Evolutionary conservation across 1,284 basidiomycete species (phyloP).

Genomic region (Albatrellus sp.): DNA sequence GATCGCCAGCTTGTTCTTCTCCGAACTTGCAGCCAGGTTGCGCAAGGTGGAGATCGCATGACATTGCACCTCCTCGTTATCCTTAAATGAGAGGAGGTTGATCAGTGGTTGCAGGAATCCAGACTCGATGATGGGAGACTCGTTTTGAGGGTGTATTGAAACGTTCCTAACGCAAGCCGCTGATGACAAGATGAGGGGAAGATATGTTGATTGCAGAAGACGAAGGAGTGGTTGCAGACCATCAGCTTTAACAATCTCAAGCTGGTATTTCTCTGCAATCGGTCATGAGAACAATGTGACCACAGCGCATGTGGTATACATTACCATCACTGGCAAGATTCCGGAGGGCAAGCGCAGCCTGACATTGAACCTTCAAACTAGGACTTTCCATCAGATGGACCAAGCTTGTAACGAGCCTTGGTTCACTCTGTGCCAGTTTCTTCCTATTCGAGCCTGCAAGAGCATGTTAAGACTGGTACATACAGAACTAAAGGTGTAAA

Average conservation of each 20-base stretch:
- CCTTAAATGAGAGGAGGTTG: constrained; percentile 92
- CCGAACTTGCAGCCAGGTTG: constrained; percentile 93
- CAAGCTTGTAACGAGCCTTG: constrained; percentile 89
- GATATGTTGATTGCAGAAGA: constrained; percentile 91
- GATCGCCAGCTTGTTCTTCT: constrained; percentile 98
- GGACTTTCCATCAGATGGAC: constrained; percentile 96
- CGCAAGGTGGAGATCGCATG: constrained; percentile 98
- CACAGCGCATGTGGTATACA: constrained; percentile 12
- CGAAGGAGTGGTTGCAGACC: constrained; percentile 89
- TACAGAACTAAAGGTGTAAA: not conserved
- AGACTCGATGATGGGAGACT: constrained; percentile 98
- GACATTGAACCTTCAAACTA: constrained; percentile 98
- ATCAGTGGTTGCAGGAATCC: constrained; percentile 96
- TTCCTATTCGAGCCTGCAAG: constrained; percentile 76
- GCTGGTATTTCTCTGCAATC: constrained; percentile 89
- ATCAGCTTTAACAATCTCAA: constrained; percentile 96
- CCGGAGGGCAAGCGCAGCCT: constrained; percentile 90
- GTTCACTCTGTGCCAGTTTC: constrained; percentile 91
- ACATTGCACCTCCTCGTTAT: constrained; percentile 99
- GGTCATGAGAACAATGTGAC: not conserved
- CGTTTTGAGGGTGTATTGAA: constrained; percentile 97
- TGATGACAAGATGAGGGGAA: constrained; percentile 97
- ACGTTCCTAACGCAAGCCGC: constrained; percentile 99
- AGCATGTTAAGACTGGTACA: constrained; percentile 1
- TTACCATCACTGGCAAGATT: constrained; percentile 96